phyloP scores from a whole-genome alignment of 2,329 filamentous ascomycete species.

The Hypoxylon sp. region DNA sequence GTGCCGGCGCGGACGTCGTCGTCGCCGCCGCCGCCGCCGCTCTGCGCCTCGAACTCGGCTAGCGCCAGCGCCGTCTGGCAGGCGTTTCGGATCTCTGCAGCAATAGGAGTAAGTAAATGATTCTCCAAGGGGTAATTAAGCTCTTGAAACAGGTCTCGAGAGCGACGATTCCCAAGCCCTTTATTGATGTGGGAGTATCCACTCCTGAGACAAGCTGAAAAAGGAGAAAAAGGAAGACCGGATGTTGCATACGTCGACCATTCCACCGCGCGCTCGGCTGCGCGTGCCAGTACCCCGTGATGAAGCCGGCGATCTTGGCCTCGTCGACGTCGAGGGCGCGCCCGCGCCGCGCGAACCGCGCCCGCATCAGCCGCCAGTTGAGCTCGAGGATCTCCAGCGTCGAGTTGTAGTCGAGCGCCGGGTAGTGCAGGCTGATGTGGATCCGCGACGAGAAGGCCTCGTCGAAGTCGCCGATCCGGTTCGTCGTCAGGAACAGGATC shows the following conservation, averaged over 20 bases:
- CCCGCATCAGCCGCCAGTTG: slow-evolving; percentile 23
- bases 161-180: no score
- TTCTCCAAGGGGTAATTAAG: no score
- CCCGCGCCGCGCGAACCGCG: slow-evolving; percentile 13
- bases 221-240: no score
- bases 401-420: slow-evolving; percentile 25
- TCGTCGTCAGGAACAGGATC: slow-evolving; percentile 52
- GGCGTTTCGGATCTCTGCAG: slow-evolving; percentile 41
- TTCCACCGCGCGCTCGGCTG: slow-evolving; percentile 31
- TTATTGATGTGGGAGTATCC: no score
- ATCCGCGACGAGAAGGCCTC: slow-evolving; percentile 51
- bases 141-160: no score
- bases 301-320: slow-evolving; percentile 22
- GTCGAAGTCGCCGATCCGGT: slow-evolving; percentile 51
- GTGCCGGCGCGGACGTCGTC: no score
- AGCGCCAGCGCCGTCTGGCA: slow-evolving; percentile 36
- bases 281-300: slow-evolving; percentile 15
- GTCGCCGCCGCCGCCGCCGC: slow-evolving; percentile 11
- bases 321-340: slow-evolving; percentile 7
- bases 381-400: slow-evolving; percentile 28
- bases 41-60: slow-evolving; percentile 37
- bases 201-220: no score
- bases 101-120: no score
- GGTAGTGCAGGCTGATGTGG: slow-evolving; percentile 48
- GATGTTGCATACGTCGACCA: no score